Evolutionary conservation across 345 rosid genomes (phyloP).

Genomic region (Crucihimalaya himalaica): DNA sequence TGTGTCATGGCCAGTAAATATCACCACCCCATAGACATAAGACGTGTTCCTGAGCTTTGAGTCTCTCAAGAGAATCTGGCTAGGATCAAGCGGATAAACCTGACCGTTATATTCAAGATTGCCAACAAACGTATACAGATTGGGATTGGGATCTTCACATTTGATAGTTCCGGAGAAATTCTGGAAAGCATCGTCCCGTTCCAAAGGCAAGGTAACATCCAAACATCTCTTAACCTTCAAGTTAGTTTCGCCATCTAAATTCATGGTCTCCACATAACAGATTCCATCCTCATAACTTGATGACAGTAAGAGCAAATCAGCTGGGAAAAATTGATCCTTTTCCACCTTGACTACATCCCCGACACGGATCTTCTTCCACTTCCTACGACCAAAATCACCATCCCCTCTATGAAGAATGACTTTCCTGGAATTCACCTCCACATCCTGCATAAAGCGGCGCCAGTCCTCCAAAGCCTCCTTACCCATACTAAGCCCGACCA

Average conservation of each 20-base stretch:
- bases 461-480: constrained; percentile 79
- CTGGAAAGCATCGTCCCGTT: constrained; percentile 50
- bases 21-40: constrained; percentile 65
- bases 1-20: constrained; percentile 71
- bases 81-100: constrained; percentile 54
- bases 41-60: constrained; percentile 77
- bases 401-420: constrained; percentile 49
- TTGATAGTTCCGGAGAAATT: constrained; percentile 47
- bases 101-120: constrained; percentile 53
- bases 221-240: constrained; percentile 65
- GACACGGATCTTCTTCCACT: constrained; percentile 59
- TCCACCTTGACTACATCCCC: constrained; percentile 69
- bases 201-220: constrained; percentile 52
- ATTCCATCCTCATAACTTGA: constrained; percentile 79
- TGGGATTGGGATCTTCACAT: constrained; percentile 82
- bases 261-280: constrained; percentile 87
- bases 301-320: constrained; percentile 68
- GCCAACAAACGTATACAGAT: constrained; percentile 70
- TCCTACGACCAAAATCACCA: constrained; percentile 49
- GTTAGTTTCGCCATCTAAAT: constrained; percentile 78
- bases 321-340: constrained; percentile 65
- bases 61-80: constrained; percentile 68
- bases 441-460: constrained; percentile 55
- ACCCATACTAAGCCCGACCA: constrained; percentile 67
- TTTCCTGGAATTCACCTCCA: constrained; percentile 50